Base-by-base conservation (phyloP, 1,139 yeast genomes). In the Cylindricascospora bacillispora region DNA sequence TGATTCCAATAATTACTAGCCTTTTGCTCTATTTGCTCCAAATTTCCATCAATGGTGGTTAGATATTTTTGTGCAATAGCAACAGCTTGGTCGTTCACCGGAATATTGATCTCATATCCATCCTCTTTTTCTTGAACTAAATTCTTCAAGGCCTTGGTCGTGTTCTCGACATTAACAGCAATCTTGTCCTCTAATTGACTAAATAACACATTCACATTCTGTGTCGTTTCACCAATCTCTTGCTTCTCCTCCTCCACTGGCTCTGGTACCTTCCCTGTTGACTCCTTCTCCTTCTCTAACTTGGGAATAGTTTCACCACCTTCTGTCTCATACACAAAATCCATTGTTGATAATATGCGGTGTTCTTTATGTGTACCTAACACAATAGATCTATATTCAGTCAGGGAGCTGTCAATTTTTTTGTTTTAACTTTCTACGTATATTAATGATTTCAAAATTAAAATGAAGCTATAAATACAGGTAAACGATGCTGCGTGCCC, bases 171-270 rank as follows among this genome's bases (percentile, higher is more conserved):
- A 13, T 37, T 46, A 13, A 35, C 30, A 20, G 35, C 43, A 7
- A 57, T 47, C 23, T 45, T 51, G 23, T 45, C 44, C 31, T 56
- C 61, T 4, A 58, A 33, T 29, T 45, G 47, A 20, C 52, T 49
- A 33, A 61, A 52, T 2, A 56, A 56, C 31, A 57, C 54, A 27
- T 54, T 53, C 4, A 25, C 23, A 13, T 25, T 24, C n/a, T 13
- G 12, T 3, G 65, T 61, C 34, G 42, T 45, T 25, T 48, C 52
- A 29, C 49, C 54, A 23, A 47, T 43, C 18, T 27, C 17, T 4
- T 36, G 20, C 32, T 24, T 13, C 16, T 26, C 26, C 21, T 18
- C 25, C 12, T 26, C 30, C 11, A 34, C 14, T 6, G 30, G 26
- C 10, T 33, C 37, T 12, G 32, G 33, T 15, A 32, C 32, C 15